Evolutionary conservation across 257 asterid species (phyloP), one percentile per base, ranked within the genome.

Genomic region (Parsonsia alboflavescens): DNA sequence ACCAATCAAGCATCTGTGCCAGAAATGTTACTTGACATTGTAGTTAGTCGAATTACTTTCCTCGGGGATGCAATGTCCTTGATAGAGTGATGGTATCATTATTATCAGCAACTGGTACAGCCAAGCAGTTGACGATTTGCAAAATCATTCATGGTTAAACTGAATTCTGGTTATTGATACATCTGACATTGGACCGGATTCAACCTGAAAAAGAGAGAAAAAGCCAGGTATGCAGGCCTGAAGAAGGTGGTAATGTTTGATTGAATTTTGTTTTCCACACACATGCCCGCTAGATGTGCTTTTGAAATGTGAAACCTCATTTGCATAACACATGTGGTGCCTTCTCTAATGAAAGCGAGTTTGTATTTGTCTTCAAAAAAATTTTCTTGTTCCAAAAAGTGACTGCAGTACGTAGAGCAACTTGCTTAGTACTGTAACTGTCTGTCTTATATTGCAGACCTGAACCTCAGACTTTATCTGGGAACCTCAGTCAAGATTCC

Each of bases 361-460:
- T 61, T 59, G n/a, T 22, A 53, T 69, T 63, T 28, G 78, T 52
- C 62, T 42, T 61, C 79, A 36, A 57, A 58, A 66, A 54, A 73
- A 78, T 59, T 65, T 69, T 62, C 45, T 56, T 76, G 83, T 57
- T 79, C 69, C 64, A 33, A 70, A 80, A 80, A 80, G 82, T 42
- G 66, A 57, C 45, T 61, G 74, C 80, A 70, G 67, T 54, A 71
- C 53, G 21, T 65, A 5, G 21, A 67, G 62, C 82, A 79, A 80
- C 73, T 80, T 82, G 76, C 74, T 26, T 12, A 64, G 80, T 76
- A 77, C 72, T 74, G 84, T 71, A 48, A 77, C 72, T 69, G 39
- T 83, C 82, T 61, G 33, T 77, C 73, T 73, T 63, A 52, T 46
- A 70, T 57, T 57, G 70, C 19, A 49, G 73, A 59, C 61, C 73